Evolutionary conservation across 2,329 filamentous ascomycete genomes (phyloP), one percentile per base, ranked within the genome.

Genomic region (Beauveria brongniartii): DNA sequence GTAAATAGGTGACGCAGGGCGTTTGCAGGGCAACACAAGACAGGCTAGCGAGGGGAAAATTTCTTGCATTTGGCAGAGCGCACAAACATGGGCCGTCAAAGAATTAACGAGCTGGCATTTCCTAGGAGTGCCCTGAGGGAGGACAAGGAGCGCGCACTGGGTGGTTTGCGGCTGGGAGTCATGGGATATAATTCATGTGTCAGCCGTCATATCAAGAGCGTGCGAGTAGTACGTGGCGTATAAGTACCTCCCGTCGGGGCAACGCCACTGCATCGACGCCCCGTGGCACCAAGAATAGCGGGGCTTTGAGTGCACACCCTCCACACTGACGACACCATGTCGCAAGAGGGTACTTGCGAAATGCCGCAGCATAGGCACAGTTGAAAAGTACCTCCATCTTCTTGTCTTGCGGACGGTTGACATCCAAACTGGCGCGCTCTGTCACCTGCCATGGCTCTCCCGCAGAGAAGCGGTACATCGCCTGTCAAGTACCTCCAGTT

Each of bases 271-370:
- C 59, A 61, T 56, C 46, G 37, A 50, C 58, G 30, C 30, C 30
- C 12, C 30, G 14, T 34, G 30, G 30, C 30, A 34, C 30, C 40
- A 41, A 44, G 52, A 53, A 59, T n/a, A 59, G 56, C 26, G 56
- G 47, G 56, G 46, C 48, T 10, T 10, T 22, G 10, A 24, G 30
- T 10, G 26, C 58, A 61, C 58, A n/a, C 58, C 58, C 58, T 59
- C 51, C 58, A 55, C 28, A 22, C 34, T 61, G 59, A 61, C 59
- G 59, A 61, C 59, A 61, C 54, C 53, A 61, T 56, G 28, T 57
- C 59, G 59, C 53, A 47, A 57, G 24, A 28, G 12, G 53, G 34
- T 60, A 54, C 51, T 26, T 51, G 54, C 1, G 30, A 14, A 34
- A 34, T 34, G 30, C 12, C 30, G 30, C 30, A 34, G 30, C 4